Evolutionary conservation across 1,284 basidiomycete species (phyloP), one percentile per base, ranked within the genome.

Genomic region (Ustilago nuda): DNA sequence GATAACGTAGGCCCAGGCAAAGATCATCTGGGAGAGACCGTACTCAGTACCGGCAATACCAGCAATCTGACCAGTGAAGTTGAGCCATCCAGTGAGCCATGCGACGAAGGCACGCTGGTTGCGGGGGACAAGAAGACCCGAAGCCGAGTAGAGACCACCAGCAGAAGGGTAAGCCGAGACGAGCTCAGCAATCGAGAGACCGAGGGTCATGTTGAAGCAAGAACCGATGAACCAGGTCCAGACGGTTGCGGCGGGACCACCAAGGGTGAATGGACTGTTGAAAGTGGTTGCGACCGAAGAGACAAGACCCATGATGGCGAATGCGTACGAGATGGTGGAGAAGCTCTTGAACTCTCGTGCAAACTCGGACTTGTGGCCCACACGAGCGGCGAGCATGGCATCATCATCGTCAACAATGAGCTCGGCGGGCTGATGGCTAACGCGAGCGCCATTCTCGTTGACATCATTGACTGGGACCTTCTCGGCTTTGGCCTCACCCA

Each of bases 21-120:
- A 92, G 72, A 96, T 94, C 94, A 96, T 95, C 83, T 90, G 90
- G 33, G 92, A 89, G 27, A 97, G 88, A 63, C 94, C 94, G 82
- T 93, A 96, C 86, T 95, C 94, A 2, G 93, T 94, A 2, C 92
- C 94, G 1, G 92, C 91, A 52, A 94, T 88, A 37, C 93, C 93
- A 5, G 92, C 92, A 62, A 93, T 90, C 85, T 94, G 93, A 88
- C 93, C 94, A 12, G 95, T 90, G 52, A 94, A 90, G 85, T 95
- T 96, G 57, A 96, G 79, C 79, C 82, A 85, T 46, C 84, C 80
- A 23, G 83, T 80, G 91, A 94, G 61, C 93, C 93, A 52, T 92
- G 92, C 92, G 17, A 91, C 92, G 27, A 77, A 71, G 13, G 81
- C 78, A 27, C 82, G 78, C 72, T 80, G 83, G 52, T 69, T 72